phyloP scores from a whole-genome alignment of 2,329 filamentous ascomycete species.

The Pestalotiopsis sp. region DNA sequence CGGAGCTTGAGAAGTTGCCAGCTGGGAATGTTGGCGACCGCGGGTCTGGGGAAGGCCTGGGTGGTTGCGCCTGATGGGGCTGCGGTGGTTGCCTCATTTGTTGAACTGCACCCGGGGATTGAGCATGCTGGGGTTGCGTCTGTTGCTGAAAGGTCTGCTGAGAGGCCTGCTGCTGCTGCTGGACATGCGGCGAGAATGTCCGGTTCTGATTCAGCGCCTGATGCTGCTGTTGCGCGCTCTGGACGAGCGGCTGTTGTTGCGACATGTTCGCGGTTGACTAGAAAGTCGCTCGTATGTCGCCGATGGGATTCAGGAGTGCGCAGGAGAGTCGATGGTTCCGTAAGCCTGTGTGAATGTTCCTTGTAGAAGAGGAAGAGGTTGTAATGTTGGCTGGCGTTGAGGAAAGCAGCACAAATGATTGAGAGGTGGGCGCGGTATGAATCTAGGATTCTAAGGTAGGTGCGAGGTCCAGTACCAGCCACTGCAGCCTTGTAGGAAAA shows the following conservation, averaged over 20 bases:
- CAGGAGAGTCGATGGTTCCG: neutral
- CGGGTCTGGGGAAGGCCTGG: neutral
- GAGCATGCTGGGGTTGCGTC: neutral
- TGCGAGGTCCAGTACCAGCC: too few relatives aligned
- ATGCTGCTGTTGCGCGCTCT: conserved; percentile 32
- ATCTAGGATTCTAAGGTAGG: too few relatives aligned
- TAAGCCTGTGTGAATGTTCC: too few relatives aligned
- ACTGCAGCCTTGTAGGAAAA: too few relatives aligned
- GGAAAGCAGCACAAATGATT: too few relatives aligned
- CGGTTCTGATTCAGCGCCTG: neutral
- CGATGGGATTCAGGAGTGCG: neutral
- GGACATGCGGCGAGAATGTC: neutral
- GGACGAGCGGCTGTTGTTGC: conserved; percentile 29
- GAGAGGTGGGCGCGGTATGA: too few relatives aligned
- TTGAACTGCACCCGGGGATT: neutral
- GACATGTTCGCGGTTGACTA: conserved; percentile 25
- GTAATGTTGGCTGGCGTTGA: too few relatives aligned
- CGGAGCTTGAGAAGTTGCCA: conserved; percentile 2
- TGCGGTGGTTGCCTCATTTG: conserved; percentile 5
- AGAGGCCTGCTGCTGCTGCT: conserved; percentile 1
- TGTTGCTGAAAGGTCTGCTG: neutral
- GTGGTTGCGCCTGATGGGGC: neutral
- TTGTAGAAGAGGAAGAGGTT: too few relatives aligned
- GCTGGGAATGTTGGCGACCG: neutral
- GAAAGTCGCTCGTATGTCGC: neutral